Percentiles rank a stretch among this genome's conserved stretches.
Evolutionary conservation across 2,329 filamentous ascomycete genomes (phyloP).

Genomic region (Curvularia spicifera): DNA sequence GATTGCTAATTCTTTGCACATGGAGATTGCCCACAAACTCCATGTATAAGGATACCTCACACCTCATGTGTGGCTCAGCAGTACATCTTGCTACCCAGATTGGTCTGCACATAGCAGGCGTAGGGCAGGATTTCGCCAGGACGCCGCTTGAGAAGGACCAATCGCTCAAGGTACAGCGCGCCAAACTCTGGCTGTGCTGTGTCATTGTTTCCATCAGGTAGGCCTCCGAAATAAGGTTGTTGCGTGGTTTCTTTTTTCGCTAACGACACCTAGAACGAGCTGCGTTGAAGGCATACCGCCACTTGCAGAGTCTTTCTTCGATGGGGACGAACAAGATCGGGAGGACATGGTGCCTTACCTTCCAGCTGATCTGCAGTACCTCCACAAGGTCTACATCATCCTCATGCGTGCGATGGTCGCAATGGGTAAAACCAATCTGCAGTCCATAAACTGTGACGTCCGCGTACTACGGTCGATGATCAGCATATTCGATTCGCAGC

Average conservation of each 20-base stretch:
- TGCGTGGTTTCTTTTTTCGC: neutral
- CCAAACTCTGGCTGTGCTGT: constrained; percentile 48
- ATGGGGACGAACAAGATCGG: constrained; percentile 41
- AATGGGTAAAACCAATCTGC: constrained; percentile 44
- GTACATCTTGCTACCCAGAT: constrained; percentile 52
- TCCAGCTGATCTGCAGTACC: constrained; percentile 41
- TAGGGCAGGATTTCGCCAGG: constrained; percentile 51
- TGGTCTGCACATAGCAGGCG: constrained; percentile 49
- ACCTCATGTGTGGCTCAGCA: constrained; percentile 50
- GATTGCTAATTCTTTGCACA: constrained; percentile 49
- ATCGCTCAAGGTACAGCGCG: constrained; percentile 44
- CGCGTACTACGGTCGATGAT: constrained; percentile 44
- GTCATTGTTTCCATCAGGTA: constrained; percentile 49
- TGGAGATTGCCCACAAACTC: constrained; percentile 53
- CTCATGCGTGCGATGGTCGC: constrained; percentile 44
- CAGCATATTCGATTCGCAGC: constrained; percentile 46
- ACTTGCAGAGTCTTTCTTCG: constrained; percentile 44
- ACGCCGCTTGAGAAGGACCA: constrained; percentile 47
- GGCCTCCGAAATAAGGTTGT: neutral
- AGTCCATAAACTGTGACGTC: constrained; percentile 39
- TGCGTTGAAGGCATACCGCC: constrained; percentile 46
- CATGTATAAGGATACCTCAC: constrained; percentile 51
- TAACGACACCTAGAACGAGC: constrained; percentile 36
- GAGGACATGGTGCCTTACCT: constrained; percentile 44
- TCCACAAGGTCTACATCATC: constrained; percentile 44